Evolutionary conservation across 345 rosid species (phyloP).

Genomic region (rapeseed (Brassica napus)): Da-Ae NC_063449.1:2386001-2386500

Average conservation of each 20-base stretch:
- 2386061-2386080: slow-evolving; percentile 79
- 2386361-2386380: slow-evolving; percentile 54
- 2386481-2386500: not conserved
- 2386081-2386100: slow-evolving; percentile 28
- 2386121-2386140: not conserved
- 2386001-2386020: slow-evolving; percentile 74
- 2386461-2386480: slow-evolving; percentile 44
- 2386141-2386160: slow-evolving; percentile 59
- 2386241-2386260: slow-evolving; percentile 7
- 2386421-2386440: slow-evolving; percentile 39
- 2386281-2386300: slow-evolving; percentile 11
- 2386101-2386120: not conserved
- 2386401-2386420: slow-evolving; percentile 34
- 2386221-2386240: slow-evolving; percentile 46
- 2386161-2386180: slow-evolving; percentile 71
- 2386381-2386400: slow-evolving; percentile 47
- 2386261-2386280: not conserved
- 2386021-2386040: slow-evolving; percentile 55
- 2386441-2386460: slow-evolving; percentile 43
- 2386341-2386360: slow-evolving; percentile 78
- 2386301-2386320: slow-evolving; percentile 71
- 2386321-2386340: slow-evolving; percentile 95
- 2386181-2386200: slow-evolving; percentile 65
- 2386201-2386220: slow-evolving; percentile 72
- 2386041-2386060: slow-evolving; percentile 92